Evolutionary conservation across 164 flowering plant species (phyloP), one percentile per base, ranked within the genome.

Genomic region (Piper betle): DNA sequence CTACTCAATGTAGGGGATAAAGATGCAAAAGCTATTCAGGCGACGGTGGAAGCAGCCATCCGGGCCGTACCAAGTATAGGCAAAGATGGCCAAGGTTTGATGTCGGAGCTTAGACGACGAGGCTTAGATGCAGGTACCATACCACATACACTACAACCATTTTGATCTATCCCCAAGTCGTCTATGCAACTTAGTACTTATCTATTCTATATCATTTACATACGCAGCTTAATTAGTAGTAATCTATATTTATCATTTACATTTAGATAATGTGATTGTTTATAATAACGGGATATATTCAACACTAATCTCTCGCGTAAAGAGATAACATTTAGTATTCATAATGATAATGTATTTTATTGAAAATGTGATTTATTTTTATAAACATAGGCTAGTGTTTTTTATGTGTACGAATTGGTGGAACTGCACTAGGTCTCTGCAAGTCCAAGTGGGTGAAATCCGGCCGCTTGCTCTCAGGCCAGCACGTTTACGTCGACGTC

Each of bases 401-500:
- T 17, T 6, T 53, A 53, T 53, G 20, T 53, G 19, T 17, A 11
- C 5, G 18, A 1, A 11, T 11, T 17, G n/a, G 15, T 8, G 15
- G 15, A 7, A 20, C 18, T 12, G 16, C 7, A 17, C 6, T 41
- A 57, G 60, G 60, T 11, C 69, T 63, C 52, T 63, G 65, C 65
- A 63, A 53, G 48, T 39, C 58, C 37, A 53, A 40, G 52, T 82
- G 95, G 96, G 84, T 74, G 64, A 88, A 78, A 69, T 62, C 62
- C 2, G 78, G 83, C 3, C 63, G 71, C 4, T 63, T 60, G 39
- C 86, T 86, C 1, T 67, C 85, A 0, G 95, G 92, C 16, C 61
- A 61, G 40, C 81, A 84, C 60, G 91, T 85, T 54, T 91, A 87
- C 73, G 66, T 88, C 0, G 96, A 91, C 62, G 79, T 86, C 0